Evolutionary conservation across 2,329 filamentous ascomycete species (phyloP).

Genomic region (Eutypella sp.): DNA sequence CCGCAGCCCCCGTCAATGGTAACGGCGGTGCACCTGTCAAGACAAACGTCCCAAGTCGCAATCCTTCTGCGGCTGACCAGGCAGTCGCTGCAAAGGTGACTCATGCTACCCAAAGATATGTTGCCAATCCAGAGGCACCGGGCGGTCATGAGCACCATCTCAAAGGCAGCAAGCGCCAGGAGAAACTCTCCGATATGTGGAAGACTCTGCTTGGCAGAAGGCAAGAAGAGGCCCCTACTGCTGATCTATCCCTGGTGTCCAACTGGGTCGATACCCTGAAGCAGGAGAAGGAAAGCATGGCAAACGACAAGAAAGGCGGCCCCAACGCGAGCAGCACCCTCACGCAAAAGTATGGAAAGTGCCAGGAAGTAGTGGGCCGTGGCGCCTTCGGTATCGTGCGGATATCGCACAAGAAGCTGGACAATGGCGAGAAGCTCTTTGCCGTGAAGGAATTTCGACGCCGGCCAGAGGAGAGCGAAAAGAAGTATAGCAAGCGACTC

Average conservation of each 20-base stretch:
- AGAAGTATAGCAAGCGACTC: constrained; percentile 95
- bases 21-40: constrained; percentile 26
- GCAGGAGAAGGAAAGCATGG: constrained; percentile 74
- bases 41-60: constrained; percentile 31
- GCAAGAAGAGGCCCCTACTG: constrained; percentile 66
- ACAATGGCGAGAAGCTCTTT: constrained; percentile 86
- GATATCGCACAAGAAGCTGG: constrained; percentile 92
- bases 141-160: constrained; percentile 83
- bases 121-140: constrained; percentile 44
- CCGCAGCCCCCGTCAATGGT: constrained; percentile 23
- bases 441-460: constrained; percentile 98
- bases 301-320: constrained; percentile 70
- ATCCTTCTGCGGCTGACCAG: constrained; percentile 18
- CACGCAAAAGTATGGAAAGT: constrained; percentile 97
- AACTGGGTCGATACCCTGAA: constrained; percentile 94
- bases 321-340: constrained; percentile 72
- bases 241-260: constrained; percentile 87
- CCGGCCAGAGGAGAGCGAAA: constrained; percentile 87
- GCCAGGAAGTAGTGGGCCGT: constrained; percentile 91
- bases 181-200: constrained; percentile 91
- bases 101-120: constrained; percentile 42
- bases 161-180: constrained; percentile 84
- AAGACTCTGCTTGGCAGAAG: constrained; percentile 81
- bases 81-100: constrained; percentile 24
- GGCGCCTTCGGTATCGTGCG: constrained; percentile 96